Evolutionary conservation across 2,329 filamentous ascomycete species (phyloP).

Genomic region (Macrophomina pseudophaseolina): DNA sequence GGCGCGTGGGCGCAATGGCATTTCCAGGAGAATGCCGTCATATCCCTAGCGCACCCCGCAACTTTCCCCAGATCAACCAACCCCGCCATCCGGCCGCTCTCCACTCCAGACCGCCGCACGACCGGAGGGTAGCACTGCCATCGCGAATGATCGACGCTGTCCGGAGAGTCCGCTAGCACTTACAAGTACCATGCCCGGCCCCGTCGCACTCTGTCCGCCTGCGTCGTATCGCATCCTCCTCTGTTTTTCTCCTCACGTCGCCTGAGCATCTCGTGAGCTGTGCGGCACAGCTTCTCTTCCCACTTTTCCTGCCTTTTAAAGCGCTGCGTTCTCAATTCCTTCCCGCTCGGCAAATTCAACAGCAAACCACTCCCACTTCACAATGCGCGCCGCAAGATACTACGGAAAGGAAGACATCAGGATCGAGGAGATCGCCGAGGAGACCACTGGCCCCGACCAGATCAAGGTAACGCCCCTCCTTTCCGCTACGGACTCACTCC

Average conservation of each 20-base stretch:
- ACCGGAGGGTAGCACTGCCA: not conserved
- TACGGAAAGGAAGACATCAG: constrained; percentile 62
- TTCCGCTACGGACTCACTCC: not conserved
- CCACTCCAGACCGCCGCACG: constrained; percentile 3
- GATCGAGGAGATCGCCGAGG: constrained; percentile 57
- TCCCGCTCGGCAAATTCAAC: not conserved
- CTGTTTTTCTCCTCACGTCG: not conserved
- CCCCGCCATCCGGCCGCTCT: not conserved
- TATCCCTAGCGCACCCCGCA: constrained; percentile 5
- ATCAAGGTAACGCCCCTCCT: constrained; percentile 44
- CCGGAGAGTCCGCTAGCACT: not conserved
- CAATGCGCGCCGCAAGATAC: constrained; percentile 59
- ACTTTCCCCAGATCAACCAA: constrained; percentile 14
- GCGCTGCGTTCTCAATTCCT: too few species aligned
- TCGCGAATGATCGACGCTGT: not conserved
- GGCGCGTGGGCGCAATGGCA: not conserved
- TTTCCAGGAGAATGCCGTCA: constrained; percentile 7
- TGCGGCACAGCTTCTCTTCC: not conserved
- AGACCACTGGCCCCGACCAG: constrained; percentile 56
- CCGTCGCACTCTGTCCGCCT: not conserved
- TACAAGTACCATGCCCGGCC: not conserved
- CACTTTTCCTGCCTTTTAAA: not conserved
- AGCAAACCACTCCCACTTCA: not conserved
- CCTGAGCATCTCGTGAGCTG: constrained; percentile 21
- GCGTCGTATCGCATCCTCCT: constrained; percentile 1